A percentile compares a stretch with the other conserved stretches of the same genome.
Evolutionary conservation across 2,329 filamentous ascomycete species (phyloP).

Genomic region (Clarireedia homoeocarpa): DNA sequence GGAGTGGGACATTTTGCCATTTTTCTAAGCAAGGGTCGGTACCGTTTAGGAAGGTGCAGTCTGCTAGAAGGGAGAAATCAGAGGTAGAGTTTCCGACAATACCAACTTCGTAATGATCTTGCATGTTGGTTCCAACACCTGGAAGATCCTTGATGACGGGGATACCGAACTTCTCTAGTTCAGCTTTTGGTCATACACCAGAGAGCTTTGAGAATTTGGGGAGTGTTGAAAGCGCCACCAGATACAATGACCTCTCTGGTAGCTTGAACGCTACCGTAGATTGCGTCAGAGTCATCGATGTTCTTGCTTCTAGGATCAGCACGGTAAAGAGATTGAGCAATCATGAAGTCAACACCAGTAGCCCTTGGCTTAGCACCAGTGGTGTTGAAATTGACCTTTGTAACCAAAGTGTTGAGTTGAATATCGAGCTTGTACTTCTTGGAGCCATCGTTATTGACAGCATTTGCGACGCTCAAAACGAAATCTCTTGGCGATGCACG

Average conservation of each 20-base stretch:
- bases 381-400: slow-evolving; percentile 34
- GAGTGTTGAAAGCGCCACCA: slow-evolving; percentile 38
- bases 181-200: slow-evolving; percentile 34
- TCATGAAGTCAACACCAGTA: slow-evolving; percentile 36
- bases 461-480: slow-evolving; percentile 8
- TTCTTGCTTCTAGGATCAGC: slow-evolving; percentile 7
- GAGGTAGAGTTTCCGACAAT: slow-evolving; percentile 36
- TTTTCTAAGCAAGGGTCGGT: slow-evolving; percentile 31
- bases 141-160: slow-evolving; percentile 47
- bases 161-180: slow-evolving; percentile 37
- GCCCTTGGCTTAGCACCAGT: slow-evolving; percentile 27
- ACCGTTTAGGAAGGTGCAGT: slow-evolving; percentile 29
- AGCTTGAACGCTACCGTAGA: slow-evolving; percentile 14
- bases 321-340: slow-evolving; percentile 29
- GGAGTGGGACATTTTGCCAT: slow-evolving; percentile 12
- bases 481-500: slow-evolving; percentile 22
- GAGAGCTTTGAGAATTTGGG: slow-evolving; percentile 39
- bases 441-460: slow-evolving; percentile 15
- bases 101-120: slow-evolving; percentile 44
- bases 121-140: slow-evolving; percentile 54
- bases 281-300: not conserved
- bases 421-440: slow-evolving; percentile 20
- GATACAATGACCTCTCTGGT: slow-evolving; percentile 37
- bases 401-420: slow-evolving; percentile 29
- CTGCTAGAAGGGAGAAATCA: slow-evolving; percentile 32